These are phyloP conservation scores for Staphylotrichum tortipilum DNA, from an alignment of 495 filamentous ascomycete species.

Conservation along the genomic window DNA sequence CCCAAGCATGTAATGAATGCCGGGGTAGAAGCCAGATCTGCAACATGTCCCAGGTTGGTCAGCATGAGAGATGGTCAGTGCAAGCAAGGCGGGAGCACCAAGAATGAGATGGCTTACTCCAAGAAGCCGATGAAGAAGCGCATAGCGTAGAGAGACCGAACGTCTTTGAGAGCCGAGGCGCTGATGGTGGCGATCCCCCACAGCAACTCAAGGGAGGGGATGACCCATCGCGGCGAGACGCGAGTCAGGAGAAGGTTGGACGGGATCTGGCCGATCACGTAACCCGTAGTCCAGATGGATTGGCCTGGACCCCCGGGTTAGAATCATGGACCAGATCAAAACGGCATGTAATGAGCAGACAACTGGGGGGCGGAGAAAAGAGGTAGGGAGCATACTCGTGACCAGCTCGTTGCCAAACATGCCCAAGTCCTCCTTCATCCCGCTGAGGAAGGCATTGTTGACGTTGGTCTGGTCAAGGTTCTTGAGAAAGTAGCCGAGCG, in stretches of 20 bases:
- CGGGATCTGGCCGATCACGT: slow-evolving; percentile 38
- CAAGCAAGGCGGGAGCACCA: too few species aligned
- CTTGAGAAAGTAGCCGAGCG: slow-evolving; percentile 6
- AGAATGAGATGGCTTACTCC: slow-evolving; percentile 33
- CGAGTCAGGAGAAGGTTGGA: slow-evolving; percentile 47
- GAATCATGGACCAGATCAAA: too few species aligned
- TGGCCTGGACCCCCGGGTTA: too few species aligned
- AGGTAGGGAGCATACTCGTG: slow-evolving; percentile 18
- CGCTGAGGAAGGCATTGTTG: slow-evolving; percentile 35
- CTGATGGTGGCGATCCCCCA: slow-evolving; percentile 35
- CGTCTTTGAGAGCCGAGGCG: slow-evolving; percentile 21
- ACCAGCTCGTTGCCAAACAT: slow-evolving; percentile 33
- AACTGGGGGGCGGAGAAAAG: too few species aligned
- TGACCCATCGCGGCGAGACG: slow-evolving; percentile 32
- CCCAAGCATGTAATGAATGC: slow-evolving; percentile 9
- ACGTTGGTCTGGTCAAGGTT: slow-evolving; percentile 35
- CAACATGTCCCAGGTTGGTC: slow-evolving; percentile 13
- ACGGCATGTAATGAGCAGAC: neutral
- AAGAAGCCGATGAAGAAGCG: slow-evolving; percentile 47
- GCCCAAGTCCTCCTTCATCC: slow-evolving; percentile 37
- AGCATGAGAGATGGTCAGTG: neutral
- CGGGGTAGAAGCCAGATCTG: neutral
- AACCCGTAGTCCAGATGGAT: slow-evolving; percentile 7
- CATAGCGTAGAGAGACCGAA: slow-evolving; percentile 28
- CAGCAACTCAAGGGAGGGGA: slow-evolving; percentile 33